A percentile compares a stretch with the other conserved stretches of the same genome.
Evolutionary conservation across 805 yeast species (phyloP).

Genomic region (Hanseniaspora hatyaiensis): DNA sequence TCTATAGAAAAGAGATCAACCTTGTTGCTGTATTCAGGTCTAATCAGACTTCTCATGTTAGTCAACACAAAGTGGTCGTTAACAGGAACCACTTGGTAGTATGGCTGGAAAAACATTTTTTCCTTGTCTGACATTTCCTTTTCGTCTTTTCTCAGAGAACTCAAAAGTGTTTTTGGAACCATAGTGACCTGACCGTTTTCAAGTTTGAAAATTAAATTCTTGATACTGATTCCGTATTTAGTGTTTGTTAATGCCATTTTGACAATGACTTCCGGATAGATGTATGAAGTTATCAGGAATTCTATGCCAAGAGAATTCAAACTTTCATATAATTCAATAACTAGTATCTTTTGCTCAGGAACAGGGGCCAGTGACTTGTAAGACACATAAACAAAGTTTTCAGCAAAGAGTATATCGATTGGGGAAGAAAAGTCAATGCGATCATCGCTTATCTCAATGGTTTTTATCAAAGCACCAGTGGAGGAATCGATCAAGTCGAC

Average conservation of each 20-base stretch:
- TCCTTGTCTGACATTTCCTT: slow-evolving; percentile 42
- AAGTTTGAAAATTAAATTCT: slow-evolving; percentile 50
- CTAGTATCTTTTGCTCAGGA: slow-evolving; percentile 48
- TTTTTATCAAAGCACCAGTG: slow-evolving; percentile 51
- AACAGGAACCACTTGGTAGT: slow-evolving; percentile 48
- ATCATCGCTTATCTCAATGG: slow-evolving; percentile 30
- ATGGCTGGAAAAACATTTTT: slow-evolving; percentile 43
- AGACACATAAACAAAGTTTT: slow-evolving; percentile 70
- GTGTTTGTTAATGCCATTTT: slow-evolving; percentile 46
- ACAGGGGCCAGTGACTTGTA: slow-evolving; percentile 42
- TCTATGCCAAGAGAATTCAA: slow-evolving; percentile 15
- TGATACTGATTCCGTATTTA: slow-evolving; percentile 53
- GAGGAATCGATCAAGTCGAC: slow-evolving; percentile 53
- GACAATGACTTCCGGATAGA: slow-evolving; percentile 48
- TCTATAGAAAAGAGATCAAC: slow-evolving; percentile 35
- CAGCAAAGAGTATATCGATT: slow-evolving; percentile 54
- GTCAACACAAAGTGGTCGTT: slow-evolving; percentile 41
- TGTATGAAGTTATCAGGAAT: slow-evolving; percentile 44
- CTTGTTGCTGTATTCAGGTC: slow-evolving; percentile 19
- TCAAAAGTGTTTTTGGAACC: slow-evolving; percentile 59
- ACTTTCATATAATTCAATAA: slow-evolving; percentile 65
- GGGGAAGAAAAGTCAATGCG: slow-evolving; percentile 32
- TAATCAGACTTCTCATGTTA: slow-evolving; percentile 38
- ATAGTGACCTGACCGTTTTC: slow-evolving; percentile 50
- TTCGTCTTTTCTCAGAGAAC: slow-evolving; percentile 56